Percentiles rank a stretch among this genome's conserved stretches.
phyloP scores from a whole-genome alignment of 2,329 filamentous ascomycete genomes.

The Parastagonospora avenae region DNA sequence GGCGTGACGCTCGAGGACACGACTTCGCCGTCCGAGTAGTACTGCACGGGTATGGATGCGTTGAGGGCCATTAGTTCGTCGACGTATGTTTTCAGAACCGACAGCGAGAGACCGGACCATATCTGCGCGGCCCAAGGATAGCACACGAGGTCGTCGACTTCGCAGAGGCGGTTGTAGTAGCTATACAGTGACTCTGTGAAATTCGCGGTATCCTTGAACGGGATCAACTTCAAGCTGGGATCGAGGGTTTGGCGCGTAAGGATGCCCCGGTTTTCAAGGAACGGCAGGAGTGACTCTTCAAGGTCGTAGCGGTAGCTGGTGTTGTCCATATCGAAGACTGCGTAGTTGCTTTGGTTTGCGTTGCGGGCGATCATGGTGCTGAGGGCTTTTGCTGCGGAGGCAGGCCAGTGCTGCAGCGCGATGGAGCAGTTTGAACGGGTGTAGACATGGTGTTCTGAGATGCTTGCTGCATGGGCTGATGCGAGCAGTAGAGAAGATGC shows the following conservation, averaged over 20 bases:
- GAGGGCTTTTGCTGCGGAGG: constrained; percentile 30
- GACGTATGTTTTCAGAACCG: constrained; percentile 32
- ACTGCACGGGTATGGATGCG: constrained; percentile 25
- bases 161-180: constrained; percentile 38
- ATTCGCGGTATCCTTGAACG: constrained; percentile 40
- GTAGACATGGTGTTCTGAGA: not conserved
- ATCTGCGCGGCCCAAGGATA: constrained; percentile 39
- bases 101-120: constrained; percentile 33
- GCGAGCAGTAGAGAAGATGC: constrained; percentile 30
- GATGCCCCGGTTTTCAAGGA: constrained; percentile 39
- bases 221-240: constrained; percentile 34
- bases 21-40: constrained; percentile 36
- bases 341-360: constrained; percentile 39
- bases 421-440: constrained; percentile 15
- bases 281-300: constrained; percentile 36
- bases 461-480: constrained; percentile 16
- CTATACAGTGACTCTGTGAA: constrained; percentile 38
- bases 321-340: constrained; percentile 42
- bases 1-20: constrained; percentile 24
- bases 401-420: constrained; percentile 33
- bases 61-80: constrained; percentile 38
- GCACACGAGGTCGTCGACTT: constrained; percentile 36
- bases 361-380: constrained; percentile 35
- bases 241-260: constrained; percentile 36
- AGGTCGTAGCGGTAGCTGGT: constrained; percentile 38